These are phyloP conservation scores for Phaffia rhodozyma DNA, from an alignment of 1,284 basidiomycete species.

Conservation along the genomic window DNA sequence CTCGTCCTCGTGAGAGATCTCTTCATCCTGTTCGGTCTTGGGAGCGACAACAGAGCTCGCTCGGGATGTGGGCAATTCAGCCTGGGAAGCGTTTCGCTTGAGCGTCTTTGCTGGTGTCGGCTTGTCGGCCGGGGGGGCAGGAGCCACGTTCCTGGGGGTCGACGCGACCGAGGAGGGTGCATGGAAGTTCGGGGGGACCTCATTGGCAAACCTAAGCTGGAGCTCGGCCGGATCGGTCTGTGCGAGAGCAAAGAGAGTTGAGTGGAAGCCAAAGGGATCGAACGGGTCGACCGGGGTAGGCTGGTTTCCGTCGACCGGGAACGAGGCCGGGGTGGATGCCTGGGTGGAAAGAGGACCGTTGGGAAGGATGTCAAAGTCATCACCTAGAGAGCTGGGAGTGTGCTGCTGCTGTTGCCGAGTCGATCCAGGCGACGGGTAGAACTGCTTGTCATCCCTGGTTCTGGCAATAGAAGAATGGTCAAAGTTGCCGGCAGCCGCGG, in stretches of 20 bases:
- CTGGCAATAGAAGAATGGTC: not conserved
- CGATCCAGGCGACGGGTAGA: not conserved
- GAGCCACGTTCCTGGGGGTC: not conserved
- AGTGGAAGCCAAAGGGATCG: slow-evolving; percentile 16
- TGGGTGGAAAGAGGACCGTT: not conserved
- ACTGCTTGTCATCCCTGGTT: not conserved
- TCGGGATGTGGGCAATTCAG: too few species aligned
- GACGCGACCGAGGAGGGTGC: not conserved
- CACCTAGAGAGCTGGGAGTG: not conserved
- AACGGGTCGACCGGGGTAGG: not conserved
- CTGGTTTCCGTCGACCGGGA: not conserved
- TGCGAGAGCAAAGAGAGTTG: slow-evolving; percentile 1
- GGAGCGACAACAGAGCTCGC: not conserved
- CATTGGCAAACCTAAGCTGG: not conserved
- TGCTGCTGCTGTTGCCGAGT: not conserved
- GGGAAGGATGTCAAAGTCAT: not conserved
- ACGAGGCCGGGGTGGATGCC: not conserved
- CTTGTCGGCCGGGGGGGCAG: not conserved
- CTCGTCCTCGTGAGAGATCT: slow-evolving; percentile 14
- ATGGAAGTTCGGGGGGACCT: not conserved
- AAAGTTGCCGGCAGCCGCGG: not conserved
- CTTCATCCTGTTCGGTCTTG: slow-evolving; percentile 1
- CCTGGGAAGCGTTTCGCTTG: too few species aligned
- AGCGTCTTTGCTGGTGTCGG: not conserved
- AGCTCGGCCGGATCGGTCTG: not conserved